Evolutionary conservation across 768 basidiomycete genomes (phyloP), one percentile per base, ranked within the genome.

Genomic region (Asterophora lycoperdoides): DNA sequence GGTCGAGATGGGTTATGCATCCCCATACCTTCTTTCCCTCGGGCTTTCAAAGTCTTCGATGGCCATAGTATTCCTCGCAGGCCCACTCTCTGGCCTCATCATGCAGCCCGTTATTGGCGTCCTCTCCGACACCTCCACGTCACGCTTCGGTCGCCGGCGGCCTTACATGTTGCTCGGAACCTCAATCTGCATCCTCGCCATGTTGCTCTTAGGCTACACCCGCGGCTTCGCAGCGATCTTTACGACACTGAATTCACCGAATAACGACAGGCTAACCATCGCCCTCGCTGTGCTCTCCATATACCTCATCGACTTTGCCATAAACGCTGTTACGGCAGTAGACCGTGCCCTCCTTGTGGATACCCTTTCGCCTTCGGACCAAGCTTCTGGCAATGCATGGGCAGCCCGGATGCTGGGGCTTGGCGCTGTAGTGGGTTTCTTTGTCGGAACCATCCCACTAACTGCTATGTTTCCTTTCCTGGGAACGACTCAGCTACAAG

Each of bases 261-360:
- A 86, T 83, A 84, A 87, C 58, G 72, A 85, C 54, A 43, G 63
- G 6, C 64, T 92, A 29, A 89, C 90, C 0, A 80, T 95, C 46
- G 79, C 74, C 59, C 72, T 95, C 5, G 94, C 93, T 14, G 77
- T 95, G 8, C 47, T 75, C 2, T 53, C 72, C 15, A 72, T 71
- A 45, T 79, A 70, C 52, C 61, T 77, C 14, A 76, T 83, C 28
- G 82, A 84, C 61, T 84, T 81, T 56, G 71, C 77, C 11, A 77
- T 81, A 34, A 78, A 78, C 54, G 74, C 74, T 23, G 92, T 94
- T 2, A 87, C 88, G 72, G 90, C 93, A 0, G 81, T 92, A 15
- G 92, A 96, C 63, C 87, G 94, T 41, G 90, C 93, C 0, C 76
- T 96, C 8, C 72, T 97, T 7, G 90, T 98, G 0, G 94, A 98